Base-by-base conservation (phyloP, 2,329 filamentous ascomycete genomes). In the Aspergillus brunneoviolaceus region DNA sequence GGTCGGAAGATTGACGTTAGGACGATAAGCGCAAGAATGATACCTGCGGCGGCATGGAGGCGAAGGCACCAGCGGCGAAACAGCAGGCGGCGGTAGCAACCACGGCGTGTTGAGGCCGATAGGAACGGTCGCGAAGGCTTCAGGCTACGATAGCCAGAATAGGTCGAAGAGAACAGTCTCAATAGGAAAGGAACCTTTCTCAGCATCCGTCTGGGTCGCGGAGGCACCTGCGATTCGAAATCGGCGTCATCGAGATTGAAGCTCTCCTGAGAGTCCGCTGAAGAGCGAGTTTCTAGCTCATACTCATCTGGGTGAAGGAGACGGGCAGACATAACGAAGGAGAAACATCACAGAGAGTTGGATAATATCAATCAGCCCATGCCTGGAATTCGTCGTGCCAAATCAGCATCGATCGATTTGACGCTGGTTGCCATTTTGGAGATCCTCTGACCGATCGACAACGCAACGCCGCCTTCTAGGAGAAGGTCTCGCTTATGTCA, bases 1-100 rank as follows among this genome's bases (percentile, higher is more conserved):
- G 85, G 84, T 51, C 80, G 77, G 66, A 86, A 79, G 21, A 82
- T 71, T 49, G 77, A 78, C 2, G 77, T 78, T 48, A 82, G 67
- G 23, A 82, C 60, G 19, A 65, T 33, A 4, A 67, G 58, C 5
- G 60, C 57, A 25, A 63, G 16, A 21, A 67, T 57, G n/a, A 67
- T 57, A 16, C 64, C 64, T 31, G 50, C 60, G 7, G 73, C 54
- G 7, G 70, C 61, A 54, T 71, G 69, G 5, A 73, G 47, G 58
- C 72, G 69, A 56, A 70, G 71, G 56, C 66, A 76, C 31, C 67
- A 62, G 25, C 73, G 73, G 45, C 74, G 75, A 33, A 67, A 61
- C 14, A 69, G 56, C 39, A 71, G 62, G 25, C 71, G 74, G 51
- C 71, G 71, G 55, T 65, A 58, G 57, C 67, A 72, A 48, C 63